Conservation (phyloP, 139 green algal species). For the Eudorina sp. region DNA sequence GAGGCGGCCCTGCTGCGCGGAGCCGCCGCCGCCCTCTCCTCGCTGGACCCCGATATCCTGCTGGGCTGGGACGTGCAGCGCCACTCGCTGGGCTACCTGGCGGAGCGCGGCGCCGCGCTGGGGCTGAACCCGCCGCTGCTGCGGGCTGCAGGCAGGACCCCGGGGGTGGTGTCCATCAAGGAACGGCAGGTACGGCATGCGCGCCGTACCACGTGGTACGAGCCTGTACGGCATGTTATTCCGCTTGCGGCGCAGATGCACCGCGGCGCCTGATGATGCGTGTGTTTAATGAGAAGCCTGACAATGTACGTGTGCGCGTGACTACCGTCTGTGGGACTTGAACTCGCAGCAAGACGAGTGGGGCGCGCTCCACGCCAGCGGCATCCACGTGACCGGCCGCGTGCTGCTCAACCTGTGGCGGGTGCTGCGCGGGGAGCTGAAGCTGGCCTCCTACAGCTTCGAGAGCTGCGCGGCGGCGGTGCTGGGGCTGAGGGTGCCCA, state of each 20-base stretch:
- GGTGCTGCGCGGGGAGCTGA: slow-evolving; percentile 81
- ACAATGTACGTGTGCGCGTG: too few species aligned
- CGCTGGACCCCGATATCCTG: slow-evolving; percentile 94
- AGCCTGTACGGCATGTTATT: too few species aligned
- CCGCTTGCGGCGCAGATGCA: too few species aligned
- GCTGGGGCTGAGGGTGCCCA: slow-evolving; percentile 84
- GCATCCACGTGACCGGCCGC: slow-evolving; percentile 80
- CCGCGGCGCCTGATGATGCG: too few species aligned
- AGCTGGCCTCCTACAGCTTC: slow-evolving; percentile 89
- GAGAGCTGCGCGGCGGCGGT: slow-evolving; percentile 86
- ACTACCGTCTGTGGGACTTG: too few species aligned
- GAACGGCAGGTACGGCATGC: slow-evolving; percentile 49
- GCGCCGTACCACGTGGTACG: too few species aligned
- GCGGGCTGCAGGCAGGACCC: slow-evolving; percentile 73
- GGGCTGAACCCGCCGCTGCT: slow-evolving; percentile 69
- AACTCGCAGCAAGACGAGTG: slow-evolving; percentile 87
- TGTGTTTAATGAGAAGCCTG: too few species aligned
- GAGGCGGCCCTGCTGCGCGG: slow-evolving; percentile 75
- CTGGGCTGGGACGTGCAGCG: slow-evolving; percentile 93
- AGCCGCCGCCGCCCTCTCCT: slow-evolving; percentile 70
- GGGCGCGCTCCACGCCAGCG: slow-evolving; percentile 75
- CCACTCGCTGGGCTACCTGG: slow-evolving; percentile 89
- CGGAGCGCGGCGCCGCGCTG: slow-evolving; percentile 68
- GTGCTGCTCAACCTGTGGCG: slow-evolving; percentile 98
- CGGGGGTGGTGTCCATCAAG: slow-evolving; percentile 49